These are phyloP conservation scores for Centella asiatica DNA, from an alignment of 129 eudicot genomes.

Conservation along the genomic window DNA sequence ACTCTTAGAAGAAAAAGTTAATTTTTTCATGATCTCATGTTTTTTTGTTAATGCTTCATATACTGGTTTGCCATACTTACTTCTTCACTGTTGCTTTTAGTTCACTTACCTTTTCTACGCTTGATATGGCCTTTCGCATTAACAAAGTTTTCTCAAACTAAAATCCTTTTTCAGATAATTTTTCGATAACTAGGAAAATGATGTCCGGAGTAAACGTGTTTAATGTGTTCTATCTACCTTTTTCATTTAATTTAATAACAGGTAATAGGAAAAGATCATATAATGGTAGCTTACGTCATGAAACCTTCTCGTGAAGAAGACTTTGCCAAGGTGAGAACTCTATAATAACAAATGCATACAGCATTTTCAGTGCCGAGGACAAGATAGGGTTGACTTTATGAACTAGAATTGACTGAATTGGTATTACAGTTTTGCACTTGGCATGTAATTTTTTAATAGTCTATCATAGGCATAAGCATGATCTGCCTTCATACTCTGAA, in stretches of 20 bases:
- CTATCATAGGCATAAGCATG: background rate
- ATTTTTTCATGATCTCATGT: background rate
- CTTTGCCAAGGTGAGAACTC: conserved; percentile 71
- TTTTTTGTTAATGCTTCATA: background rate
- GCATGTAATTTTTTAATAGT: background rate
- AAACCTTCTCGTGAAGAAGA: conserved; percentile 94
- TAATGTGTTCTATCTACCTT: conserved; percentile 4
- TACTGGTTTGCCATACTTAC: background rate
- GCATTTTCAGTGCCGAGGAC: background rate
- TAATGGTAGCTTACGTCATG: conserved; percentile 75
- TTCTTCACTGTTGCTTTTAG: background rate
- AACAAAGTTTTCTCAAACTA: background rate
- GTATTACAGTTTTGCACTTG: background rate
- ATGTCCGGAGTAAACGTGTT: background rate
- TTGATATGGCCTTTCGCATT: background rate
- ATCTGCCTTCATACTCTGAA: background rate
- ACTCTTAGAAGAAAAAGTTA: background rate
- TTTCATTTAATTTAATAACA: conserved; percentile 29
- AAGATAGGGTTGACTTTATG: background rate
- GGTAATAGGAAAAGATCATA: conserved; percentile 34
- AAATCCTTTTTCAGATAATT: background rate
- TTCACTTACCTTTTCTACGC: background rate
- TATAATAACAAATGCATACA: background rate
- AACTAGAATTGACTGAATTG: background rate
- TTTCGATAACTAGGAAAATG: background rate